These are phyloP conservation scores for Gillenia trifoliata DNA, from an alignment of 306 rosid genomes.

Conservation along the genomic window DNA sequence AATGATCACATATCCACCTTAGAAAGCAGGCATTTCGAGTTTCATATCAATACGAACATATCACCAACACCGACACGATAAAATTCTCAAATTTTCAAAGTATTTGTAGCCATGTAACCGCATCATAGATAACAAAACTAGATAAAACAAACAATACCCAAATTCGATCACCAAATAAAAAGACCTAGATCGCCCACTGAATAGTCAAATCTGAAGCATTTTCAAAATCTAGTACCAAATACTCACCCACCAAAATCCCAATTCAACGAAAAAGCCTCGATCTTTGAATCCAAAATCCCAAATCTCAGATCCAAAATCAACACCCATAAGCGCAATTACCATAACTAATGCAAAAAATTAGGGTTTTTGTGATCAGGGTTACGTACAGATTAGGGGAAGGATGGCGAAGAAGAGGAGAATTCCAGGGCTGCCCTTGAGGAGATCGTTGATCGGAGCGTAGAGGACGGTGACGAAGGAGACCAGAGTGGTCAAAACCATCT, in stretches of 20 bases:
- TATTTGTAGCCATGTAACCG: background rate
- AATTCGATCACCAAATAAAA: background rate
- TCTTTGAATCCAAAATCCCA: background rate
- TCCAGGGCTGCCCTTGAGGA: slow-evolving; percentile 65
- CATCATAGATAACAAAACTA: background rate
- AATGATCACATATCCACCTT: background rate
- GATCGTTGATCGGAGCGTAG: slow-evolving; percentile 63
- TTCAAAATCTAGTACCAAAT: background rate
- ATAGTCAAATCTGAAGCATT: background rate
- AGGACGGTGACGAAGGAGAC: slow-evolving; percentile 75
- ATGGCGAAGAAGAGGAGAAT: slow-evolving; percentile 69
- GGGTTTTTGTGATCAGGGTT: background rate
- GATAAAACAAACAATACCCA: background rate
- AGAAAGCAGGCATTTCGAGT: background rate
- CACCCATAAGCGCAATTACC: background rate
- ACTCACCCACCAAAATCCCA: background rate
- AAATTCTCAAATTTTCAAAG: background rate
- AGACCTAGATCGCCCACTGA: background rate
- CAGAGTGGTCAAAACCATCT: slow-evolving; percentile 75
- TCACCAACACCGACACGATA: background rate
- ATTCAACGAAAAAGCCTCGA: background rate
- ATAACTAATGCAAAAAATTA: background rate
- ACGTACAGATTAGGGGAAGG: slow-evolving; percentile 76
- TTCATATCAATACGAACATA: background rate
- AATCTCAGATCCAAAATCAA: background rate